phyloP scores from a whole-genome alignment of 129 eudicot genomes.

The Chrysanthemum lavandulifolium region DNA sequence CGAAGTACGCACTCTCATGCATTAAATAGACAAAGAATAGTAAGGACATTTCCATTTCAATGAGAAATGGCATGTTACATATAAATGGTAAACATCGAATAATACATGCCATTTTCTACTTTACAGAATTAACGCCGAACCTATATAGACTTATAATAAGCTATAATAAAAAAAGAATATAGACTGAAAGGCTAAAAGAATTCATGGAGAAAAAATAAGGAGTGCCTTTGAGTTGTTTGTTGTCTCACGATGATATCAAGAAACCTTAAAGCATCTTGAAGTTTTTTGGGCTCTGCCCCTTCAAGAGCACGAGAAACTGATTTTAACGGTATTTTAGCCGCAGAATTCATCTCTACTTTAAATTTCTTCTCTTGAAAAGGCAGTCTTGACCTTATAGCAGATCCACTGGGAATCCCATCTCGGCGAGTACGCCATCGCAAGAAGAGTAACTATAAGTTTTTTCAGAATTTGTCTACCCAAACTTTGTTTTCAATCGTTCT shows the following conservation, averaged over 20 bases:
- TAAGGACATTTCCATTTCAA: not conserved
- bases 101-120: not conserved
- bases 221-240: constrained; percentile 82
- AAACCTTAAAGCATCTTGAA: constrained; percentile 81
- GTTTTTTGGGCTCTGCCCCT: constrained; percentile 50
- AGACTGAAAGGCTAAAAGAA: not conserved
- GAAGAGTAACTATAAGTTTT: no score
- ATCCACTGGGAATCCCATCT: no score
- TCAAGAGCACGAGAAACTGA: no score
- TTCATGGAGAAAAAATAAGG: not conserved
- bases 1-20: not conserved
- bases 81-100: not conserved
- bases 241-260: constrained; percentile 81
- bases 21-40: not conserved
- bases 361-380: no score
- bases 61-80: not conserved
- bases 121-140: not conserved
- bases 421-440: no score
- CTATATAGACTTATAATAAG: not conserved
- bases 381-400: no score
- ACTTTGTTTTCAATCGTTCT: no score
- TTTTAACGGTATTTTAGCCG: no score
- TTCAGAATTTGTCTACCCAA: no score
- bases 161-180: no score
- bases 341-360: no score